phyloP scores from a whole-genome alignment of 495 filamentous ascomycete genomes.

The Penicillium psychrofluorescens region DNA sequence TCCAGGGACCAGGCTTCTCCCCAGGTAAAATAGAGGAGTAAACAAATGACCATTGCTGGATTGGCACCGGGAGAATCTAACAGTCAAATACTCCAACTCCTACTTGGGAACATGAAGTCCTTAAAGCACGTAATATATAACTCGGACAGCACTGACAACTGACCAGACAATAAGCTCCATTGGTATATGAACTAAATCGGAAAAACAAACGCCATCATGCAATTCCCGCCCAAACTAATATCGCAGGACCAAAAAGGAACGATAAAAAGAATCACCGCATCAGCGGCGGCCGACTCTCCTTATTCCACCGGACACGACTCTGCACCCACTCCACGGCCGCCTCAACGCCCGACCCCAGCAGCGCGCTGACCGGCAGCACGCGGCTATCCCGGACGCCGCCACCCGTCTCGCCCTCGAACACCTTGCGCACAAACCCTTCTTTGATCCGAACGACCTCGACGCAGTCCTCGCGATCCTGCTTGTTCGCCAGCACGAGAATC shows the following conservation, averaged over 20 bases:
- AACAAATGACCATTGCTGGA: too few relatives aligned
- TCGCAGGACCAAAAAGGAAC: background rate
- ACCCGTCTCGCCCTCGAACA: slow-evolving; percentile 90
- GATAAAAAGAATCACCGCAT: slow-evolving; percentile 57
- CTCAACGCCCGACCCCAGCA: slow-evolving; percentile 83
- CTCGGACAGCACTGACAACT: too few relatives aligned
- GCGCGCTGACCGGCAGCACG: slow-evolving; percentile 83
- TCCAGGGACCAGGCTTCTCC: too few relatives aligned
- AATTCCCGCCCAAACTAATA: background rate
- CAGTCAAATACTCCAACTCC: too few relatives aligned
- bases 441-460: slow-evolving; percentile 96
- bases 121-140: too few relatives aligned
- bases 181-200: slow-evolving; percentile 17
- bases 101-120: too few relatives aligned
- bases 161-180: slow-evolving; percentile 4
- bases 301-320: slow-evolving; percentile 90
- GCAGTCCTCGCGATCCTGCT: slow-evolving; percentile 95
- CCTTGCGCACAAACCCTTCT: slow-evolving; percentile 86
- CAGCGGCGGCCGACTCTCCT: slow-evolving; percentile 81
- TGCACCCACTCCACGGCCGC: slow-evolving; percentile 96
- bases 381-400: slow-evolving; percentile 78
- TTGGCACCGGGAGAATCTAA: too few relatives aligned
- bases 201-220: background rate
- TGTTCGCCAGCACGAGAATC: slow-evolving; percentile 88
- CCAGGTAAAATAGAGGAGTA: too few relatives aligned